Conservation (phyloP, 2,329 filamentous ascomycete genomes). For the Diaporthe sp. region DNA sequence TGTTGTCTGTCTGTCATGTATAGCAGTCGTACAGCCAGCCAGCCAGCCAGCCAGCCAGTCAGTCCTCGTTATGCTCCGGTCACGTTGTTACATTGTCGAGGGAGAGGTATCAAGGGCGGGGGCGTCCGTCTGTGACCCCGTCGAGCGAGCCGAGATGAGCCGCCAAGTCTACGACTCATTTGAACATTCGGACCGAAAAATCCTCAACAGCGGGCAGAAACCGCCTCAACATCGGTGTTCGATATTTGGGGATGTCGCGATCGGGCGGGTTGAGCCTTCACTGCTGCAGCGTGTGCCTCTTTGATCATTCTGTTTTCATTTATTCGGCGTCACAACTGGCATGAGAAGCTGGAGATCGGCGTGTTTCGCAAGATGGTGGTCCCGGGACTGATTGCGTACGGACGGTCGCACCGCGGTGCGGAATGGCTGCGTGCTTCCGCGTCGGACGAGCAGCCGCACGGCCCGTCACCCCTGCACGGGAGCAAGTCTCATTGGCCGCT, state of each 20-base stretch:
- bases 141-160: constrained; percentile 7
- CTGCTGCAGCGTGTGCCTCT: neutral
- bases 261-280: neutral
- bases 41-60: neutral
- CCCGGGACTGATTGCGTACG: neutral
- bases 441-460: constrained; percentile 13
- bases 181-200: neutral
- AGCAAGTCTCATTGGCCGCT: constrained; percentile 23
- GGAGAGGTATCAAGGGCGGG: neutral
- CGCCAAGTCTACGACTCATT: neutral
- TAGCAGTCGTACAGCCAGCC: neutral
- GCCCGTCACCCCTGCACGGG: constrained; percentile 27
- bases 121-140: neutral
- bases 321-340: neutral
- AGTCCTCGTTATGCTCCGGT: neutral
- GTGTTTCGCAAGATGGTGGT: neutral
- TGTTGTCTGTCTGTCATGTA: neutral
- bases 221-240: neutral
- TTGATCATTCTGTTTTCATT: neutral
- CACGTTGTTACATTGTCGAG: neutral
- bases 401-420: constrained; percentile 26
- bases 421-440: constrained; percentile 21
- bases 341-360: neutral
- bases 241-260: neutral
- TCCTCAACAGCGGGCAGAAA: neutral